Base-by-base conservation (phyloP, 371 early-diverging fungal species). In the Circinella minor region DNA sequence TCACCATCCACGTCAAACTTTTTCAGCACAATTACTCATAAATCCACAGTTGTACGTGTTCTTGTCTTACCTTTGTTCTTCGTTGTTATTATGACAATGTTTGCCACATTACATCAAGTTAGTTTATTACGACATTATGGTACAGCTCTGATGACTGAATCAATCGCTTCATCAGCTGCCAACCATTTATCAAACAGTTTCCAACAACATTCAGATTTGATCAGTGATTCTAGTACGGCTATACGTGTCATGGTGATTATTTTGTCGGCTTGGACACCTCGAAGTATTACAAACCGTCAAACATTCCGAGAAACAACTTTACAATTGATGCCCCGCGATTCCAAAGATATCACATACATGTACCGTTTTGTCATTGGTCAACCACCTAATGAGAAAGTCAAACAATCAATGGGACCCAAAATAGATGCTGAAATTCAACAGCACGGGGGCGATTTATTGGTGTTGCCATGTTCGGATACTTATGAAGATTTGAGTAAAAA, bases 271-370 rank as follows among this genome's bases (percentile, higher is more conserved):
- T 85, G 86, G 77, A 88, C 89, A 20, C 80, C 82, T 20, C 84
- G 87, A 68, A 84, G 85, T 20, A 74, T 75, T 18, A 69, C 65
- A 9, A 87, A 87, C 63, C 74, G 89, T 4, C 75, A 83, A 55
- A 71, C 80, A 13, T 88, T 88, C 68, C 79, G 89, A 27, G 85
- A 88, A 60, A 87, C 89, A 36, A 87, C 89, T 0, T 55, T 87
- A 39, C 79, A 82, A 63, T 71, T 88, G 34, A 81, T 84, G 78
- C 88, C 88, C 2, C 75, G 76, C 18, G 74, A 81, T 64, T 72
- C 79, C 18, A 57, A 57, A 20, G 39, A 70, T 1, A 81, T 86
- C 8, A 78, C 84, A 0, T 77, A 81, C 60, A 82, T 82, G 60
- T 85, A 85, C 63, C 81, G 82, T 1, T 88, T 88, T 61, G 78